phyloP scores from a whole-genome alignment of 768 basidiomycete species.

The Termitomyces sp. region DNA sequence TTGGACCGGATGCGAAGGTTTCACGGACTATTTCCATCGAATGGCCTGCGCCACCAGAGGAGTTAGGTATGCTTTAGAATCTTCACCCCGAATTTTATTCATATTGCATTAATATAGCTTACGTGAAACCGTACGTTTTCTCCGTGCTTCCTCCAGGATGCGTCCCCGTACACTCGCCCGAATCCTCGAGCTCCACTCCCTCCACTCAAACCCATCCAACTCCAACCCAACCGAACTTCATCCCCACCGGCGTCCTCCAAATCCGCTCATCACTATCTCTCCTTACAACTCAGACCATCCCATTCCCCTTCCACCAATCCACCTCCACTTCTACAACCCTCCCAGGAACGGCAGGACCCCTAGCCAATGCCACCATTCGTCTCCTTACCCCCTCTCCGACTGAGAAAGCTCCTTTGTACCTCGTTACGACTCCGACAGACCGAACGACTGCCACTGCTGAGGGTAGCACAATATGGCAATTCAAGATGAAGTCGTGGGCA shows the following conservation, averaged over 20 bases:
- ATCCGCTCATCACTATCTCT: slow-evolving; percentile 71
- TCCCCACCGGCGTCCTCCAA: slow-evolving; percentile 62
- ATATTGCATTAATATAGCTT: slow-evolving; percentile 41
- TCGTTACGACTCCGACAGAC: slow-evolving; percentile 76
- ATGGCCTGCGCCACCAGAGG: slow-evolving; percentile 84
- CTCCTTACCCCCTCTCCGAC: slow-evolving; percentile 59
- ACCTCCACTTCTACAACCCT: slow-evolving; percentile 24
- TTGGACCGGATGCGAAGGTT: slow-evolving; percentile 59
- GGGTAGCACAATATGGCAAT: slow-evolving; percentile 78
- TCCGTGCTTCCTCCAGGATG: slow-evolving; percentile 72
- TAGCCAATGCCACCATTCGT: slow-evolving; percentile 51
- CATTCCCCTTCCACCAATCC: slow-evolving; percentile 56
- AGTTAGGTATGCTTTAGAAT: slow-evolving; percentile 48
- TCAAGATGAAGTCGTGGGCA: slow-evolving; percentile 71
- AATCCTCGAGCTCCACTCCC: slow-evolving; percentile 21
- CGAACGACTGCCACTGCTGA: slow-evolving; percentile 60
- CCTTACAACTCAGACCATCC: slow-evolving; percentile 55
- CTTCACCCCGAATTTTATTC: not conserved
- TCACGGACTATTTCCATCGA: slow-evolving; percentile 51
- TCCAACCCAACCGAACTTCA: slow-evolving; percentile 37
- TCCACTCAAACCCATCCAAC: slow-evolving; percentile 27
- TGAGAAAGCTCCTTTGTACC: slow-evolving; percentile 54
- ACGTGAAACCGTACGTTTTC: slow-evolving; percentile 75
- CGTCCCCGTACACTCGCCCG: slow-evolving; percentile 33
- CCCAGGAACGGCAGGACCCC: slow-evolving; percentile 23